These are phyloP conservation scores for Atalantia buxifolia DNA, from an alignment of 345 rosid species.

Conservation along the genomic window DNA sequence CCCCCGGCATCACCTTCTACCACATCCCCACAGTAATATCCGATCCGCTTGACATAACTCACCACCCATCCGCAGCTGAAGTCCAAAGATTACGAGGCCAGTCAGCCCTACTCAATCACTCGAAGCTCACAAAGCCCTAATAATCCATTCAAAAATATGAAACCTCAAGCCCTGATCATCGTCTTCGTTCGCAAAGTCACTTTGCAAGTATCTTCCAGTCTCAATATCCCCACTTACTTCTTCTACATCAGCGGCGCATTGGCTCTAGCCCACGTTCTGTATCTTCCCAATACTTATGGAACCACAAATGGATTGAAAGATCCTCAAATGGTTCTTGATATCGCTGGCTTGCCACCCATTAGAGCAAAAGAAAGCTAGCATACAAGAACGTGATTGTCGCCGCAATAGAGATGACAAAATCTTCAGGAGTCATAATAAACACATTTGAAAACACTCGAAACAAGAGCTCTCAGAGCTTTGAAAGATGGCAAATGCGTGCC, in stretches of 20 bases:
- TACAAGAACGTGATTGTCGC: slow-evolving; percentile 20
- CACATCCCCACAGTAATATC: slow-evolving; percentile 23
- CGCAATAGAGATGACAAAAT: slow-evolving; percentile 1
- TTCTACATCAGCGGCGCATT: slow-evolving; percentile 24
- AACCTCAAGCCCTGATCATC: slow-evolving; percentile 19
- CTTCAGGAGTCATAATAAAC: slow-evolving; percentile 31
- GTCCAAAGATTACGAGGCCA: not conserved
- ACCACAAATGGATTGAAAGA: not conserved
- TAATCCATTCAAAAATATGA: slow-evolving; percentile 2
- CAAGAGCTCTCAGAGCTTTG: slow-evolving; percentile 17
- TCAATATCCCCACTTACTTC: slow-evolving; percentile 26
- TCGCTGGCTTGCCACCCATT: not conserved
- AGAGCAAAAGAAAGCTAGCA: not conserved
- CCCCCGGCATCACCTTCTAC: slow-evolving; percentile 20
- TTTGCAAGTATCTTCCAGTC: slow-evolving; percentile 16
- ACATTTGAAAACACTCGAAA: slow-evolving; percentile 31
- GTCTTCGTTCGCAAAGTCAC: slow-evolving; percentile 27
- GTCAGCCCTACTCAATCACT: slow-evolving; percentile 14
- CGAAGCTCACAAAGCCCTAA: slow-evolving; percentile 20
- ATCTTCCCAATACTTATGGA: too few relatives aligned
- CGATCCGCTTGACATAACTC: not conserved
- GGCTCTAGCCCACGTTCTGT: too few relatives aligned
- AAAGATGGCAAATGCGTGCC: slow-evolving; percentile 27
- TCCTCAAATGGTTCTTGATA: too few relatives aligned
- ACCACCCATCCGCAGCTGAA: too few relatives aligned